Evolutionary conservation across 345 rosid genomes (phyloP).

Genomic region (Eucalyptus camaldulensis): DNA sequence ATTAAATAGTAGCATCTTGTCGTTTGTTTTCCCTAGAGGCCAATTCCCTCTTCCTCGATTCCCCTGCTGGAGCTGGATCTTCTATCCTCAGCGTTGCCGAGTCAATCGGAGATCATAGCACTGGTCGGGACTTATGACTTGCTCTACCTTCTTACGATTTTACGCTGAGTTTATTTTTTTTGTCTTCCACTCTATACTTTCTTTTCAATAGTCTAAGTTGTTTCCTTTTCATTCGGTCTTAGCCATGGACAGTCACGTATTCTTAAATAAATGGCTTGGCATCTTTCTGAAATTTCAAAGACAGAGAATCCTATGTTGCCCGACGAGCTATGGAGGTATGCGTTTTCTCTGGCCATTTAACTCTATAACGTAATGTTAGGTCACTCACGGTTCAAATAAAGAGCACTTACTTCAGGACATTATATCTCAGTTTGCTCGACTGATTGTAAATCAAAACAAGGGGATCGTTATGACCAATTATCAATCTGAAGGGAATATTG

Average conservation of each 20-base stretch:
- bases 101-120: not conserved
- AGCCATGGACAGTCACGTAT: not conserved
- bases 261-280: not conserved
- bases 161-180: too few relatives aligned
- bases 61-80: not conserved
- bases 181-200: not conserved
- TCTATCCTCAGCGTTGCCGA: not conserved
- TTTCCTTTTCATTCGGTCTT: not conserved
- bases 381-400: not conserved
- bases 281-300: not conserved
- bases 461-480: not conserved
- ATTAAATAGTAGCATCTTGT: too few relatives aligned
- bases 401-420: not conserved
- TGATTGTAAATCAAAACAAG: not conserved
- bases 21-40: not conserved
- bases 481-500: not conserved
- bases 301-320: not conserved
- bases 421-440: not conserved
- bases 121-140: not conserved
- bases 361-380: not conserved
- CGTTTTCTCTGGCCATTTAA: not conserved
- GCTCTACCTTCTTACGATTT: not conserved
- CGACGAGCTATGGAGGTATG: not conserved
- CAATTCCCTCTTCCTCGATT: not conserved
- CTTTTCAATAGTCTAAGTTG: too few relatives aligned